Evolutionary conservation across 2,329 filamentous ascomycete species (phyloP), one percentile per base, ranked within the genome.

Genomic region (Talaromyces marneffei): DNA sequence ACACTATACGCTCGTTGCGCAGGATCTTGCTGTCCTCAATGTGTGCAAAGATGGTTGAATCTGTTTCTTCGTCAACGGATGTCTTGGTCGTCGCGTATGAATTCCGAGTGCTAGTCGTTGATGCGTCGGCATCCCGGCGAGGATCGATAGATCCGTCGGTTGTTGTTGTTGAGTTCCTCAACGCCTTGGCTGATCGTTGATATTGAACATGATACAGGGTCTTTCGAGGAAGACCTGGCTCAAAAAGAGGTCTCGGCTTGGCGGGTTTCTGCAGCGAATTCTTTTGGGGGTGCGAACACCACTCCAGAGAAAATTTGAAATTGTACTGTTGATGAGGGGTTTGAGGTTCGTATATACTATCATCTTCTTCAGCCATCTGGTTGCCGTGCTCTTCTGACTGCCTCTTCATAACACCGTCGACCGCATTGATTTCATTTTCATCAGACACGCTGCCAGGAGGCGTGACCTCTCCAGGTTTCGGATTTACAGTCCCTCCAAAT

Each of bases 231-330:
- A 87, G 78, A 42, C 79, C 78, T 1, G 85, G 85, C 8, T 82
- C 78, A 57, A 78, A 77, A 6, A 87, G 76, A 4, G 80, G 80
- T 72, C 77, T 76, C 78, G 84, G 72, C 73, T 82, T 72, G 72
- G 77, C 71, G 67, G 81, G 63, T 71, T 76, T 72, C 66, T 79
- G 70, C 70, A 82, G 73, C 68, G 82, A 81, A 61, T 85, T 79
- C 80, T 81, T 87, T 27, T 76, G 72, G 66, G 79, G 71, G 70
- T 82, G 73, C 68, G 82, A 81, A 62, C 84, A 79, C 80, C 82
- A 87, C 70, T 89, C 86, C n/a, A 89, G 76, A 1, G 85, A 87
- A 70, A 89, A 89, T 63, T 85, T 86, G 77, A 89, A 89, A 64
- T 80, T 84, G 66, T 83, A 85, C 42, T 77, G 78, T 61, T 83